Base-by-base conservation (phyloP, 768 basidiomycete genomes). In the Tulasnella sp. region DNA sequence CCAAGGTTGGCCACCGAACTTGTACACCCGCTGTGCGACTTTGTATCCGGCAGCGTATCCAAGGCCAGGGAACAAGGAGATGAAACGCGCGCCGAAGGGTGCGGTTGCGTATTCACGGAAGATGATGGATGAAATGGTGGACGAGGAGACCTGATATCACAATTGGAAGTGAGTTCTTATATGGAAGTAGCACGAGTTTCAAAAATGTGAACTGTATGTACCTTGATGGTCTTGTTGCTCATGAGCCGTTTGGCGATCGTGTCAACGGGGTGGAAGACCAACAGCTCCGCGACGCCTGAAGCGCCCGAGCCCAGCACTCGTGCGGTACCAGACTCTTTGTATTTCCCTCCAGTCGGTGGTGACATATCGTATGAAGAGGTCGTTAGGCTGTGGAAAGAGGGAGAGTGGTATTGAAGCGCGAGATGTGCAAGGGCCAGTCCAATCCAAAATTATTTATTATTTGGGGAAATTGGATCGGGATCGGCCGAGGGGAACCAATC, bases 1-100 rank as follows among this genome's bases (percentile, higher is more conserved):
- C 80, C 84, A 98, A 13, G 95, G 95, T 74, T 99, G 95, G 4
- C 95, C 95, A 63, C 95, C 95, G 67, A 98, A 99, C 74, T 96
- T 99, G 83, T 94, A 95, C 67, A 91, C 80, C 53, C 93, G 82
- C 73, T 97, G 93, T 0, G 90, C 73, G 68, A 97, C 75, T 72
- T 98, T 99, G 83, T 98, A 99, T 3, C 96, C 94, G 26, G 95
- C 96, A 3, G 96, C 95, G 70, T 99, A 99, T 1, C 95, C 95
- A 3, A 99, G 82, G 55, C 92, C 95, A 34, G 95, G 95, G 77
- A 99, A 99, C n/a, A 99, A 80, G 2, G 92, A 95, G 17, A 96
- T 65, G 65, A 95, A 78, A 70, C 87, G 88, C 42, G 75, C 75
- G 4, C 75, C 72, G 1, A 88, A 58, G 1, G 88, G 73, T 2